These are phyloP conservation scores for Flaveria linearis DNA, from an alignment of 129 eudicot genomes.

Conservation along the genomic window DNA sequence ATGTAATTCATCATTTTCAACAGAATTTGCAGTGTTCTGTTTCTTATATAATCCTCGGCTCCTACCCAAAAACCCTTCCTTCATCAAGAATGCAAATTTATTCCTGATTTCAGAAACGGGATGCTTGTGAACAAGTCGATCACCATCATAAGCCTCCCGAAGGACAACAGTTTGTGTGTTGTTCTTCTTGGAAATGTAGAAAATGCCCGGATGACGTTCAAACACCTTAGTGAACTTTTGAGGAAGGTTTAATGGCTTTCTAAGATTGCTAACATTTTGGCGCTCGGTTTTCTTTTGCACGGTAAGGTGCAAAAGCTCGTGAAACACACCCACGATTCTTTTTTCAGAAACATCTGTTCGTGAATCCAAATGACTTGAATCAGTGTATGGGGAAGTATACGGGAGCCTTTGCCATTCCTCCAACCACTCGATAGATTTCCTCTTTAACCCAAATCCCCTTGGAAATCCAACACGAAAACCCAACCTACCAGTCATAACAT, in stretches of 20 bases:
- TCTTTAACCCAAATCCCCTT: slow-evolving; percentile 86
- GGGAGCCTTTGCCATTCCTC: slow-evolving; percentile 92
- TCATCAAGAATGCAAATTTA: slow-evolving; percentile 56
- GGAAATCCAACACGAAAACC: slow-evolving; percentile 76
- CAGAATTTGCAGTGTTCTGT: slow-evolving; percentile 11
- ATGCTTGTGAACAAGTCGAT: slow-evolving; percentile 58
- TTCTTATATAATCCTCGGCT: slow-evolving; percentile 72
- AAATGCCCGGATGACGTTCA: slow-evolving; percentile 96
- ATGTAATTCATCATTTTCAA: slow-evolving; percentile 24
- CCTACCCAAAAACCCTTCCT: slow-evolving; percentile 67
- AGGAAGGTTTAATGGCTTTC: slow-evolving; percentile 67
- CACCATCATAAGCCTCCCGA: slow-evolving; percentile 73
- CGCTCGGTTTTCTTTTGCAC: slow-evolving; percentile 67
- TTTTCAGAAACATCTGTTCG: slow-evolving; percentile 90
- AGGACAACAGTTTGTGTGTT: slow-evolving; percentile 76
- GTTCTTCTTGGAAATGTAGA: slow-evolving; percentile 78
- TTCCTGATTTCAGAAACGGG: slow-evolving; percentile 67
- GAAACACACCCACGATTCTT: slow-evolving; percentile 82
- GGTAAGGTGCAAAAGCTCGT: slow-evolving; percentile 84
- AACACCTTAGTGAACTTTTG: slow-evolving; percentile 94
- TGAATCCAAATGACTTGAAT: slow-evolving; percentile 79
- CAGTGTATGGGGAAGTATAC: slow-evolving; percentile 77
- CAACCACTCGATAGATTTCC: slow-evolving; percentile 71
- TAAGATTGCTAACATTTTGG: slow-evolving; percentile 75
- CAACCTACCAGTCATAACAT: slow-evolving; percentile 30